A percentile compares a stretch with the other conserved stretches of the same genome.
Conservation (phyloP, 306 rosid species). For the Psophocarpus tetragonolobus region DNA sequence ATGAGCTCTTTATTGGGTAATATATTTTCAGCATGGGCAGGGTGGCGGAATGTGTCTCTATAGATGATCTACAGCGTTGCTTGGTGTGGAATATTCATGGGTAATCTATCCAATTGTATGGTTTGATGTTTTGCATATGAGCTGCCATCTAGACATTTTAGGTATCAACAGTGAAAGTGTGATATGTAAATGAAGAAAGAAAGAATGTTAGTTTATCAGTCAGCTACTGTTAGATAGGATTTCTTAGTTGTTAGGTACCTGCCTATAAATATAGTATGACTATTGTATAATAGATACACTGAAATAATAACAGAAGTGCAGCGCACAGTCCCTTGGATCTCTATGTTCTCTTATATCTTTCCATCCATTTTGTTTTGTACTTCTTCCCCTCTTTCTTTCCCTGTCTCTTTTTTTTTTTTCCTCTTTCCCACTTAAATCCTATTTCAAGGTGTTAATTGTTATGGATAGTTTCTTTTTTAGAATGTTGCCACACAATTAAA, state of each 20-base stretch:
- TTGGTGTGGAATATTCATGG: no score
- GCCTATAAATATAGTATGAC: neutral
- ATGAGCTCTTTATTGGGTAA: neutral
- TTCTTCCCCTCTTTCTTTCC: neutral
- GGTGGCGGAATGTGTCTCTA: neutral
- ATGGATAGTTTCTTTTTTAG: neutral
- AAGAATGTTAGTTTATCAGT: neutral
- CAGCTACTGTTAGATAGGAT: neutral
- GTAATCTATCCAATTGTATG: no score
- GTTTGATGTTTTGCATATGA: slow-evolving; percentile 1
- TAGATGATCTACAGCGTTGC: no score
- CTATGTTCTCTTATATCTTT: neutral
- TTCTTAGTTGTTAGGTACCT: neutral
- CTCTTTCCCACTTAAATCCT: no score
- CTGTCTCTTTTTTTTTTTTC: no score
- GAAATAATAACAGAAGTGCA: neutral
- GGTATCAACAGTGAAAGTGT: slow-evolving; percentile 1
- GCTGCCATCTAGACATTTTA: slow-evolving; percentile 3
- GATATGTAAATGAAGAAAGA: neutral
- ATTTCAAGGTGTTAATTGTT: neutral
- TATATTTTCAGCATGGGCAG: neutral
- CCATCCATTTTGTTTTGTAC: neutral
- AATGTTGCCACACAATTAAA: neutral
- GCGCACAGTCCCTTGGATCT: neutral
- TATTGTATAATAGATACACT: neutral